These are phyloP conservation scores for Metschnikowia peoriensis DNA, from an alignment of 805 yeast genomes.

Conservation along the genomic window DNA sequence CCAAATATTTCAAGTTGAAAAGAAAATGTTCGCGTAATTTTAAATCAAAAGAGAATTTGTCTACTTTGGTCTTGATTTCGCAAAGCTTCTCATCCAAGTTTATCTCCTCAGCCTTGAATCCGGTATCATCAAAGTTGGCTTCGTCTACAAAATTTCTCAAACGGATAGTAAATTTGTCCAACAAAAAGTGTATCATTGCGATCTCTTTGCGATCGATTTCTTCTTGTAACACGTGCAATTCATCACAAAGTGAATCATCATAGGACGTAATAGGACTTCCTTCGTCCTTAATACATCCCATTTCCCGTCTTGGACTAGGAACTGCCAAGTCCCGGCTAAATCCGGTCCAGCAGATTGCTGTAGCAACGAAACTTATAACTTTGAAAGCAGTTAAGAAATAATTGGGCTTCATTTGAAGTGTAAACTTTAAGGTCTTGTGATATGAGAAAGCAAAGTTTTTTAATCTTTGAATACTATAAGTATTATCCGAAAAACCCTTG, in stretches of 20 bases:
- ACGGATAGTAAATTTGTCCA: not conserved
- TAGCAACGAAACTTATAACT: too few relatives aligned
- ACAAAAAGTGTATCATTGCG: not conserved
- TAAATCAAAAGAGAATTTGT: not conserved
- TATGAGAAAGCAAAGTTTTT: too few relatives aligned
- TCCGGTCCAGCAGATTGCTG: too few relatives aligned
- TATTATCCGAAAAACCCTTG: too few relatives aligned
- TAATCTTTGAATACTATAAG: too few relatives aligned
- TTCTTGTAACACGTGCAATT: not conserved
- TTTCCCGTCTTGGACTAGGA: not conserved
- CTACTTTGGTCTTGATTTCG: not conserved
- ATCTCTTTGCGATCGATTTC: not conserved
- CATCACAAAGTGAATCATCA: not conserved
- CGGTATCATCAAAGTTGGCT: not conserved
- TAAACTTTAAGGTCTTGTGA: too few relatives aligned
- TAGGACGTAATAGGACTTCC: not conserved
- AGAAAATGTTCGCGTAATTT: not conserved
- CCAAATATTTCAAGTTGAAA: not conserved
- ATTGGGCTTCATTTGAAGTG: too few relatives aligned
- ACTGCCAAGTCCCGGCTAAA: too few relatives aligned
- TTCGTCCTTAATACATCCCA: not conserved
- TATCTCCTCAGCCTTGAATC: not conserved
- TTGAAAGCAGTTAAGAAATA: too few relatives aligned
- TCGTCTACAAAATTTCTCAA: not conserved
- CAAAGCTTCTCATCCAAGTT: not conserved